phyloP scores from a whole-genome alignment of 2,329 filamentous ascomycete genomes.

The Fusarium sp. region DNA sequence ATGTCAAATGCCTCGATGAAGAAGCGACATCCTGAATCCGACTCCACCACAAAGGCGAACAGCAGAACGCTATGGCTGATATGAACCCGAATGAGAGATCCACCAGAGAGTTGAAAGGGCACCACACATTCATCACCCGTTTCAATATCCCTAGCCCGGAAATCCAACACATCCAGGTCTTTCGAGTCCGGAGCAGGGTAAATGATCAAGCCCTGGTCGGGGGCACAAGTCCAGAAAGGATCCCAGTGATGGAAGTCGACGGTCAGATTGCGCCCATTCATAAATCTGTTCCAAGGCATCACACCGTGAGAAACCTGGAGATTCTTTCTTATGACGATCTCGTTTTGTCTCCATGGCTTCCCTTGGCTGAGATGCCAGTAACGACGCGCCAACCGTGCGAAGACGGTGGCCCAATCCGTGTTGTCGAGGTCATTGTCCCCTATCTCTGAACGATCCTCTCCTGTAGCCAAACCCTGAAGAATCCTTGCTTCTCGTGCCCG shows the following conservation, averaged over 20 bases:
- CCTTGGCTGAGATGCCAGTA: conserved; percentile 66
- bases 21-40: conserved; percentile 65
- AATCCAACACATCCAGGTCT: conserved; percentile 35
- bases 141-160: conserved; percentile 64
- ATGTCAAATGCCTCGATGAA: conserved; percentile 71
- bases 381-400: conserved; percentile 63
- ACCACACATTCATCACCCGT: conserved; percentile 57
- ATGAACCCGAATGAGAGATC: conserved; percentile 66
- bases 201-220: conserved; percentile 66
- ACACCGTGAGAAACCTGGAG: conserved; percentile 50
- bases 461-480: conserved; percentile 33
- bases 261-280: conserved; percentile 55
- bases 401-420: conserved; percentile 56
- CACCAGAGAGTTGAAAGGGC: conserved; percentile 63
- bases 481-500: conserved; percentile 64
- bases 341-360: conserved; percentile 52
- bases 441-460: not conserved
- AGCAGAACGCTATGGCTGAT: conserved; percentile 67
- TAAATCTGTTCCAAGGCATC: conserved; percentile 58
- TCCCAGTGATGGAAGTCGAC: conserved; percentile 60
- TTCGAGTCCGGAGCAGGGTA: conserved; percentile 54
- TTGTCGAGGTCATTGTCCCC: conserved; percentile 23
- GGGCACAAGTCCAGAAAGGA: conserved; percentile 65
- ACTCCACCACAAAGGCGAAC: conserved; percentile 64
- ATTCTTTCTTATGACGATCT: conserved; percentile 33